phyloP scores from a whole-genome alignment of 179 eudicot genomes.

The Drosera spatulata region DNA sequence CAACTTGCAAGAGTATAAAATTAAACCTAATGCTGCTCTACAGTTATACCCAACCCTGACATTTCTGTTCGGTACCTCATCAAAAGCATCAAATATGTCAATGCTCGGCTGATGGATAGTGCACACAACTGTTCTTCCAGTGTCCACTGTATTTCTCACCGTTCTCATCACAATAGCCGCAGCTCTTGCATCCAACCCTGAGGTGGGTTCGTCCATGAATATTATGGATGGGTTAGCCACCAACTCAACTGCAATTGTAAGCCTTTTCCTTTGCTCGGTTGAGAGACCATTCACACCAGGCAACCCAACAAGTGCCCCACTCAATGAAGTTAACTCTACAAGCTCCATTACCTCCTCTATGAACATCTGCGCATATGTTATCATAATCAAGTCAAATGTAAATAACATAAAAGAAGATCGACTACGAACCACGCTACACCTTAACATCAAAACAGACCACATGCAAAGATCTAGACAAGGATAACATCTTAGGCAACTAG shows the following conservation, averaged over 20 bases:
- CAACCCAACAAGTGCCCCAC: slow-evolving; percentile 9
- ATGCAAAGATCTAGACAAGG: no score
- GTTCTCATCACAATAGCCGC: slow-evolving; percentile 34
- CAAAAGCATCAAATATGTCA: slow-evolving; percentile 63
- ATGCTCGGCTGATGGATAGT: slow-evolving; percentile 45
- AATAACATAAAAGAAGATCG: no score
- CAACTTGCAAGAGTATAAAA: neutral
- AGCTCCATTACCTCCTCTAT: slow-evolving; percentile 48
- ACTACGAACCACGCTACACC: no score
- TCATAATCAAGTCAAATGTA: neutral
- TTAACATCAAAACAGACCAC: no score
- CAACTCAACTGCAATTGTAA: slow-evolving; percentile 14
- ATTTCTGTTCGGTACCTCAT: slow-evolving; percentile 30
- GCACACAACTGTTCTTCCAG: slow-evolving; percentile 53
- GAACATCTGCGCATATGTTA: slow-evolving; percentile 6
- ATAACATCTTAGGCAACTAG: no score
- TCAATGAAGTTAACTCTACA: slow-evolving; percentile 28
- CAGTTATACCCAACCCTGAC: no score
- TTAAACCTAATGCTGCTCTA: no score
- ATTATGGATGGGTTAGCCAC: slow-evolving; percentile 14
- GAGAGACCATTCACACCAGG: slow-evolving; percentile 14
- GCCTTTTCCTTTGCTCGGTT: slow-evolving; percentile 18
- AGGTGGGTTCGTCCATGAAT: slow-evolving; percentile 30
- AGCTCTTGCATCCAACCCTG: slow-evolving; percentile 13
- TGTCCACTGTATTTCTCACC: slow-evolving; percentile 43